Percentiles rank a stretch among this genome's conserved stretches.
Conservation (phyloP, 2,329 filamentous ascomycete species). For the Hymenoscyphus scutula region DNA sequence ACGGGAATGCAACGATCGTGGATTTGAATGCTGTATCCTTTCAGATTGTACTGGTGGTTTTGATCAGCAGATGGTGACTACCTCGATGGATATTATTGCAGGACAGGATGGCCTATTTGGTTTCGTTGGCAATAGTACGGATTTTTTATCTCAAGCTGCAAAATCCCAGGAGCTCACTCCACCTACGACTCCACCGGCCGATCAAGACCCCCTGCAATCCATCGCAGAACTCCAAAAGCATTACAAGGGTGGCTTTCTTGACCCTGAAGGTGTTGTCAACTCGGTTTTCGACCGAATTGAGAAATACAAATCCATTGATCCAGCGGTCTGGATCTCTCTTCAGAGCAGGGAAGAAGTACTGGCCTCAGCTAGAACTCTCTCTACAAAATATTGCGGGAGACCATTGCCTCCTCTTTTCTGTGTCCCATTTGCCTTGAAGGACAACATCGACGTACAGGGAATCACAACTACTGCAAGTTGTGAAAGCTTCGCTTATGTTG, state of each 20-base stretch:
- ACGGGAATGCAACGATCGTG: slow-evolving; percentile 57
- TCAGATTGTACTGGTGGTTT: slow-evolving; percentile 50
- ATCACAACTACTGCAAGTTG: slow-evolving; percentile 52
- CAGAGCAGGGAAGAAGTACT: slow-evolving; percentile 41
- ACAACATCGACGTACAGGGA: slow-evolving; percentile 52
- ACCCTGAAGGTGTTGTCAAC: slow-evolving; percentile 44
- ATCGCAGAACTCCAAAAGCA: slow-evolving; percentile 43
- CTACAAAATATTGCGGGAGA: slow-evolving; percentile 40
- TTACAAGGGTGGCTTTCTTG: slow-evolving; percentile 44
- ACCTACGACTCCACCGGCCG: slow-evolving; percentile 27
- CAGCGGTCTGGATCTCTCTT: slow-evolving; percentile 51
- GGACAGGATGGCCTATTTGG: slow-evolving; percentile 52
- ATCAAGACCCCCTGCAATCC: slow-evolving; percentile 26
- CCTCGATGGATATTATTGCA: slow-evolving; percentile 49
- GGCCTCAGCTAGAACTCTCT: slow-evolving; percentile 41
- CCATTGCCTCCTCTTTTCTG: slow-evolving; percentile 53
- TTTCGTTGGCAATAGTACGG: slow-evolving; percentile 43
- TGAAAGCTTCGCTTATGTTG: slow-evolving; percentile 47
- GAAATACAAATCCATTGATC: slow-evolving; percentile 46
- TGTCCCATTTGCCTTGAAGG: slow-evolving; percentile 56
- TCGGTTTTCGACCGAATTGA: slow-evolving; percentile 47
- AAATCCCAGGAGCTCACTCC: slow-evolving; percentile 26
- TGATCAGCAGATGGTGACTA: slow-evolving; percentile 44
- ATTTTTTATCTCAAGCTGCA: slow-evolving; percentile 38
- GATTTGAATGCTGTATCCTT: slow-evolving; percentile 56